phyloP scores from a whole-genome alignment of 805 yeast species.

The Ogataea methylovora region DNA sequence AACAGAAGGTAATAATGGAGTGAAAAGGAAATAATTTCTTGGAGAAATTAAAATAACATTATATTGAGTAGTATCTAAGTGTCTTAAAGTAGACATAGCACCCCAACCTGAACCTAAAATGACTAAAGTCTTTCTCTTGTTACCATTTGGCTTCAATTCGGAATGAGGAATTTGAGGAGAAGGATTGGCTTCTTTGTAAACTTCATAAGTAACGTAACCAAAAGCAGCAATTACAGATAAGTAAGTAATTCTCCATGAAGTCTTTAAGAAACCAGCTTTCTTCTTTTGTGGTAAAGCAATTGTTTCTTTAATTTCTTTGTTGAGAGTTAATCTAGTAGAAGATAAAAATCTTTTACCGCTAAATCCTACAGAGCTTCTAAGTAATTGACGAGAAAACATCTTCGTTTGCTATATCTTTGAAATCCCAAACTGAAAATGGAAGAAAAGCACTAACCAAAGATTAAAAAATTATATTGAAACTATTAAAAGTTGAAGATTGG shows the following conservation, averaged over 20 bases:
- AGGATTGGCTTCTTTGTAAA: conserved; percentile 59
- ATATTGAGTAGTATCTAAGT: conserved; percentile 78
- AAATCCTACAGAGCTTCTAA: not conserved
- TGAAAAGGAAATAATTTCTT: conserved; percentile 89
- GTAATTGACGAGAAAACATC: not conserved
- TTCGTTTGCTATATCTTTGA: too few species aligned
- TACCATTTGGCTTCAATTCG: conserved; percentile 37
- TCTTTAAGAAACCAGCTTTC: conserved; percentile 24
- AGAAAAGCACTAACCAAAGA: too few species aligned
- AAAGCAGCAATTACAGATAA: conserved; percentile 42
- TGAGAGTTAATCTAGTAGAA: not conserved
- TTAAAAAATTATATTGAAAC: too few species aligned
- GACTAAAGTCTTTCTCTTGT: conserved; percentile 65
- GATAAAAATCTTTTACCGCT: not conserved
- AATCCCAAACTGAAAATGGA: too few species aligned
- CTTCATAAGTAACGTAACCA: conserved; percentile 54
- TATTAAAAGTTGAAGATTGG: too few species aligned
- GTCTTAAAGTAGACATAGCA: conserved; percentile 74
- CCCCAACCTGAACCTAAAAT: conserved; percentile 95
- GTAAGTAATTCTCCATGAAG: conserved; percentile 43
- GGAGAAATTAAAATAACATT: conserved; percentile 90
- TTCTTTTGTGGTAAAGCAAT: not conserved
- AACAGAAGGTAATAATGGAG: conserved; percentile 91
- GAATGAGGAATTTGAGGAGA: conserved; percentile 53
- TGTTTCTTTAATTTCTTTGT: not conserved